A percentile compares a stretch with the other conserved stretches of the same genome.
phyloP scores from a whole-genome alignment of 2,329 filamentous ascomycete genomes.

The Colletotrichum orbiculare region DNA sequence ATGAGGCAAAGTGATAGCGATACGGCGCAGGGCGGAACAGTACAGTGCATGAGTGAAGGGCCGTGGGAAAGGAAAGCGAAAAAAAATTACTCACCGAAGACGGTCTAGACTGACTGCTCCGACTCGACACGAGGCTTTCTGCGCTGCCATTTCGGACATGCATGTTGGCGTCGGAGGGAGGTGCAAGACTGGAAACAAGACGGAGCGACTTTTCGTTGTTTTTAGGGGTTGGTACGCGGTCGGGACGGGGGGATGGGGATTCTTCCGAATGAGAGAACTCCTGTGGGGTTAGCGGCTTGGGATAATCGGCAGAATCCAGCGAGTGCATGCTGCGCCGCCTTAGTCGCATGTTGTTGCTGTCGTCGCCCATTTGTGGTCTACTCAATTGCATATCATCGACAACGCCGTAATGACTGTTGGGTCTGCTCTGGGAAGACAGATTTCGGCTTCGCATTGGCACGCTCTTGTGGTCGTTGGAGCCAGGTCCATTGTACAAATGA shows the following conservation, averaged over 20 bases:
- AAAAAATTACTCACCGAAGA: constrained; percentile 69
- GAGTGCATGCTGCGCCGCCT: constrained; percentile 86
- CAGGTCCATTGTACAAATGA: constrained; percentile 64
- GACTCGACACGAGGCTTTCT: constrained; percentile 71
- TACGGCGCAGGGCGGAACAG: constrained; percentile 23
- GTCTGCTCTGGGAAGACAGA: constrained; percentile 53
- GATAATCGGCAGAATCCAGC: constrained; percentile 59
- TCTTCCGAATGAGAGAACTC: constrained; percentile 47
- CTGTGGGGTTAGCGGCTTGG: constrained; percentile 51
- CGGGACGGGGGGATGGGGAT: constrained; percentile 38
- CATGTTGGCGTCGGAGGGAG: constrained; percentile 42
- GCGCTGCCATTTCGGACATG: constrained; percentile 67
- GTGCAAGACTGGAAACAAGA: constrained; percentile 42
- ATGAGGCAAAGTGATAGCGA: constrained; percentile 7
- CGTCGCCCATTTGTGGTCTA: constrained; percentile 68
- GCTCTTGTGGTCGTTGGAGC: constrained; percentile 41
- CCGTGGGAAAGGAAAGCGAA: constrained; percentile 12
- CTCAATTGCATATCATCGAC: constrained; percentile 76
- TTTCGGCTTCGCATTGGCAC: constrained; percentile 42
- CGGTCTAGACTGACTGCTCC: constrained; percentile 69
- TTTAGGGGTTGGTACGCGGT: constrained; percentile 37
- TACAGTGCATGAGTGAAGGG: constrained; percentile 3
- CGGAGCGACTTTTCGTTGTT: constrained; percentile 52
- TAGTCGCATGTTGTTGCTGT: constrained; percentile 74
- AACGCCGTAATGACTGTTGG: constrained; percentile 64